These are phyloP conservation scores for Pyracantha coccinea DNA, from an alignment of 331 rosid genomes.

Conservation along the genomic window DNA sequence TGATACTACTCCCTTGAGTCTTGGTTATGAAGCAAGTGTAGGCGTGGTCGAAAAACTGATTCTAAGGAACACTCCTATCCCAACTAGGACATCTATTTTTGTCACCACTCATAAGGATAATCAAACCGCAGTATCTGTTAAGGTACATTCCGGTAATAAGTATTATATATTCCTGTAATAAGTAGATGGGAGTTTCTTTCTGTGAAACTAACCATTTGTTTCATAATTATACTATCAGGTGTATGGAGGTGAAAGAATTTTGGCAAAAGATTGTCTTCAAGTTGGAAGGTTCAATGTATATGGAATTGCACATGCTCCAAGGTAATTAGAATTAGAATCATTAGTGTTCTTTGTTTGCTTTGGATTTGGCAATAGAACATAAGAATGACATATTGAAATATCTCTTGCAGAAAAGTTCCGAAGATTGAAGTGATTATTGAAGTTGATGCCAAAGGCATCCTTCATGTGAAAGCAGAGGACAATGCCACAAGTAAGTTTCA, in stretches of 20 bases:
- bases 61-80: slow-evolving; percentile 44
- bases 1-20: slow-evolving; percentile 41
- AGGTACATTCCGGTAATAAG: slow-evolving; percentile 5
- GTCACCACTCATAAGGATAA: slow-evolving; percentile 53
- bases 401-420: slow-evolving; percentile 36
- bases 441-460: slow-evolving; percentile 46
- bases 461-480: slow-evolving; percentile 47
- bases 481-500: slow-evolving; percentile 41
- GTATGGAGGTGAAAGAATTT: slow-evolving; percentile 43
- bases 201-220: not conserved
- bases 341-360: too few species aligned
- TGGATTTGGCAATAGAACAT: too few species aligned
- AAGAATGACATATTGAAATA: not conserved
- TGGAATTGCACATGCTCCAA: slow-evolving; percentile 52
- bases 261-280: slow-evolving; percentile 50
- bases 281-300: slow-evolving; percentile 41
- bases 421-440: slow-evolving; percentile 51
- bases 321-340: slow-evolving; percentile 13
- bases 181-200: not conserved
- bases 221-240: slow-evolving; percentile 16
- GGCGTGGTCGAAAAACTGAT: slow-evolving; percentile 55
- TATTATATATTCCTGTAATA: not conserved
- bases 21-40: slow-evolving; percentile 49
- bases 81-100: slow-evolving; percentile 41
- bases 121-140: slow-evolving; percentile 47